These are phyloP conservation scores for Colletotrichum liaoningense DNA, from an alignment of 2,329 filamentous ascomycete genomes.

Conservation along the genomic window DNA sequence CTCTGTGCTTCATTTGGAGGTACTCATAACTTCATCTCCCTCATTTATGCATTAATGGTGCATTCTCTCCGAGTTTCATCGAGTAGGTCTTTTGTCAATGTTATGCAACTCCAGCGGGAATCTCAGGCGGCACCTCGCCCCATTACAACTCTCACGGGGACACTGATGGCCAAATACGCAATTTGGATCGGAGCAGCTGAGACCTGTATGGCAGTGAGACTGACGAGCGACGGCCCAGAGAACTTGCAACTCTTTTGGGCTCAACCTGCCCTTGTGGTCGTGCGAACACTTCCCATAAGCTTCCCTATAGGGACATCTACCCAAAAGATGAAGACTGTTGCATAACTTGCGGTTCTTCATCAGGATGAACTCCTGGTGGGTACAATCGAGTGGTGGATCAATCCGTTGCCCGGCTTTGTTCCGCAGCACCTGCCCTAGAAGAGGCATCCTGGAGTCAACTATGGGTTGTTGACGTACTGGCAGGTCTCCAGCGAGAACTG, in stretches of 20 bases:
- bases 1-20: too few relatives aligned
- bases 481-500: not conserved
- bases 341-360: slow-evolving; percentile 46
- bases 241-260: slow-evolving; percentile 38
- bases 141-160: slow-evolving; percentile 29
- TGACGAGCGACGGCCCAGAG: slow-evolving; percentile 45
- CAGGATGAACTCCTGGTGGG: slow-evolving; percentile 34
- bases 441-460: not conserved
- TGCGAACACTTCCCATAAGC: slow-evolving; percentile 40
- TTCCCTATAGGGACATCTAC: slow-evolving; percentile 33
- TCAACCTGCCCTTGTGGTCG: slow-evolving; percentile 41
- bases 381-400: slow-evolving; percentile 40
- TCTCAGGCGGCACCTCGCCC: slow-evolving; percentile 24
- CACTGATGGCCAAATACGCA: slow-evolving; percentile 41
- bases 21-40: too few relatives aligned
- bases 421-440: slow-evolving; percentile 26
- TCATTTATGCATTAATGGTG: too few relatives aligned
- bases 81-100: slow-evolving; percentile 29
- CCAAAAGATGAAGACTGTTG: slow-evolving; percentile 47
- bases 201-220: slow-evolving; percentile 41
- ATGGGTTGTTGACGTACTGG: not conserved
- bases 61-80: not conserved
- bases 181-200: slow-evolving; percentile 40
- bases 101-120: slow-evolving; percentile 38
- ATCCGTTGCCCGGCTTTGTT: slow-evolving; percentile 44